These are phyloP conservation scores for Verticillium tricorpus DNA, from an alignment of 2,329 filamentous ascomycete genomes.

Conservation along the genomic window DNA sequence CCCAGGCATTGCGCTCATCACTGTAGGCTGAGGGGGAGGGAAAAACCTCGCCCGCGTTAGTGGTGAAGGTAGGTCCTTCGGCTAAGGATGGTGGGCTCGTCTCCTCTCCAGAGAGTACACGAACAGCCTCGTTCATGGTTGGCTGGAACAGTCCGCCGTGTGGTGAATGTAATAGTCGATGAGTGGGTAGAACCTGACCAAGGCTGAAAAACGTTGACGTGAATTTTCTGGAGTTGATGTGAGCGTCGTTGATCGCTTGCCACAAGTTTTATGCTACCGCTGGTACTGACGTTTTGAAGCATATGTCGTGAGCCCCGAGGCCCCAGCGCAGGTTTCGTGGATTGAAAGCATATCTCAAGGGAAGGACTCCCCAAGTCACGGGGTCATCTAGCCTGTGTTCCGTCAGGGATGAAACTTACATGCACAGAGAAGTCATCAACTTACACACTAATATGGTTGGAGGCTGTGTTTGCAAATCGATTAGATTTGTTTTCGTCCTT, in stretches of 20 bases:
- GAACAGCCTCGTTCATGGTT: constrained; percentile 79
- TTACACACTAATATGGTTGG: constrained; percentile 86
- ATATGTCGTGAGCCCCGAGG: constrained; percentile 91
- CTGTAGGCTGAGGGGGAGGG: constrained; percentile 68
- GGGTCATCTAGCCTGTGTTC: constrained; percentile 80
- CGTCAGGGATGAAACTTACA: background rate
- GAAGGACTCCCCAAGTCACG: constrained; percentile 86
- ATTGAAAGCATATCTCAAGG: constrained; percentile 66
- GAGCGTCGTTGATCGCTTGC: constrained; percentile 9
- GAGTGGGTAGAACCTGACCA: constrained; percentile 87
- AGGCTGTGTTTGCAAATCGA: constrained; percentile 49
- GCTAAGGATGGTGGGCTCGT: constrained; percentile 1
- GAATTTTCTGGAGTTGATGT: constrained; percentile 18
- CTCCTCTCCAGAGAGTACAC: constrained; percentile 62
- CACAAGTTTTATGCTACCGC: background rate
- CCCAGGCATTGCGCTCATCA: constrained; percentile 70
- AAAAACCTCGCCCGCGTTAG: constrained; percentile 62
- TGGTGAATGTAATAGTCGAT: constrained; percentile 72
- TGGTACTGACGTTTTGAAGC: constrained; percentile 69
- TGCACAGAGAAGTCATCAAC: constrained; percentile 28
- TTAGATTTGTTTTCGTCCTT: background rate
- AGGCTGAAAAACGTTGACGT: constrained; percentile 77
- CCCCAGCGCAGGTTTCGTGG: constrained; percentile 80
- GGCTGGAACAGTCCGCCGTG: constrained; percentile 87
- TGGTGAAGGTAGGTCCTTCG: constrained; percentile 25